Conservation (phyloP, 108 stramenopile species). For the Pseudonitzschia multistriata region DNA sequence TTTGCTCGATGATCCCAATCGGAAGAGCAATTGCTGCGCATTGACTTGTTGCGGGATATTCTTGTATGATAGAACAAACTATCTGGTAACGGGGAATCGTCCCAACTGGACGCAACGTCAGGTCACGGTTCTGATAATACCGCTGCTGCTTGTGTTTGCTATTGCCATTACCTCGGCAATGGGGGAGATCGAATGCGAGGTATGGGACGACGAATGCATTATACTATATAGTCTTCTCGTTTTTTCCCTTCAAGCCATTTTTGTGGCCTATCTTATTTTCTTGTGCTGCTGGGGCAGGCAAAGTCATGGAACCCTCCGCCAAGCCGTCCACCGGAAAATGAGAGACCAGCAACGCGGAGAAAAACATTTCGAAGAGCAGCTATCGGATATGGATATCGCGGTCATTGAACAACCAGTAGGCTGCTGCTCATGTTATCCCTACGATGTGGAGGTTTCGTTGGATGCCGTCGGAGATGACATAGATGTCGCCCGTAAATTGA, state of each 20-base stretch:
- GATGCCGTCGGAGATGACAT: too few species aligned
- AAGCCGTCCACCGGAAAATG: not conserved
- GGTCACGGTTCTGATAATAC: not conserved
- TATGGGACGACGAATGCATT: too few species aligned
- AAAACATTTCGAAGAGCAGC: not conserved
- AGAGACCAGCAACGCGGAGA: not conserved
- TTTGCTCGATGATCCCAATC: not conserved
- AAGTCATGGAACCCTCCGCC: not conserved
- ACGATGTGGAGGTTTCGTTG: not conserved
- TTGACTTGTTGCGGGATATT: conserved; percentile 68
- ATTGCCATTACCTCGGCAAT: not conserved
- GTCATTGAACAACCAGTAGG: not conserved
- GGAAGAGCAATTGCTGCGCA: conserved; percentile 63
- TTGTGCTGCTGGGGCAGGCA: not conserved
- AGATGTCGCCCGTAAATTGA: too few species aligned
- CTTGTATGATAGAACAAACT: conserved; percentile 65
- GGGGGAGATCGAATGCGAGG: too few species aligned
- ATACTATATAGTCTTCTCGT: too few species aligned
- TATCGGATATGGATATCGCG: too few species aligned
- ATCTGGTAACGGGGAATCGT: conserved; percentile 49
- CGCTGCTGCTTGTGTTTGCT: not conserved
- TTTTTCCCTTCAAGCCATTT: not conserved
- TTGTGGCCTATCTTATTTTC: not conserved
- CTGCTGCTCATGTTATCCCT: not conserved
- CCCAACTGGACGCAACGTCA: conserved; percentile 35